Conservation (phyloP, 495 filamentous ascomycete species). For the Halenospora varia region DNA sequence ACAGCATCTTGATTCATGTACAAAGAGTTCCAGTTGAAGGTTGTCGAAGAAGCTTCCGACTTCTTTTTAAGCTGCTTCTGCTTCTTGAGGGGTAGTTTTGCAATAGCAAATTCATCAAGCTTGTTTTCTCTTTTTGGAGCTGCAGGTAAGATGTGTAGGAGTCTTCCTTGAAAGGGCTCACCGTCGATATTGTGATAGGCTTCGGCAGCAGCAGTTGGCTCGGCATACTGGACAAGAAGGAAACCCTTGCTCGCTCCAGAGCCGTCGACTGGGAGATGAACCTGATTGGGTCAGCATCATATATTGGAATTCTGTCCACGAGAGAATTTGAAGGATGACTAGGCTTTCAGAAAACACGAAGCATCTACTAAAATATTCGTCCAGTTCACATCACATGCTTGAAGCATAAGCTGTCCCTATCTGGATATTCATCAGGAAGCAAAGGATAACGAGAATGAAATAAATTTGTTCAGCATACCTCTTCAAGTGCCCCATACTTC, state of each 20-base stretch:
- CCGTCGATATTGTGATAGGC: conserved; percentile 75
- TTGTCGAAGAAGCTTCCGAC: conserved; percentile 65
- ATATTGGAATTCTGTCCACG: not conserved
- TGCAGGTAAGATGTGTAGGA: conserved; percentile 84
- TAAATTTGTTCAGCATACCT: conserved; percentile 58
- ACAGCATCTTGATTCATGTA: conserved; percentile 99
- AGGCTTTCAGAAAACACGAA: conserved; percentile 35
- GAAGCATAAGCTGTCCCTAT: conserved; percentile 99
- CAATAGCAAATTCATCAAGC: conserved; percentile 81
- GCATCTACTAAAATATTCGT: conserved; percentile 64
- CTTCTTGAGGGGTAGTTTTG: conserved; percentile 89
- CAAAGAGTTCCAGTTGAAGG: conserved; percentile 95
- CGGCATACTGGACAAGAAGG: conserved; percentile 74
- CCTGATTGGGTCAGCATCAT: conserved; percentile 47
- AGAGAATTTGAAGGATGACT: conserved; percentile 25
- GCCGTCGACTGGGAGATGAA: conserved; percentile 73
- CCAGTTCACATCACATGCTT: conserved; percentile 55
- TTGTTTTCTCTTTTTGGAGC: conserved; percentile 72
- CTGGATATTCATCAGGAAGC: conserved; percentile 88
- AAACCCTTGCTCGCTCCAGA: conserved; percentile 76
- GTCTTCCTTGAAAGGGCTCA: conserved; percentile 82
- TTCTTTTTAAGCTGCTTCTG: conserved; percentile 86
- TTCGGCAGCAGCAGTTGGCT: conserved; percentile 65
- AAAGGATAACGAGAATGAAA: conserved; percentile 24
- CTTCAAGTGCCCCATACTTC: conserved; percentile 69